Evolutionary conservation across 2,329 filamentous ascomycete genomes (phyloP).

Genomic region (Aphanocladium album): DNA sequence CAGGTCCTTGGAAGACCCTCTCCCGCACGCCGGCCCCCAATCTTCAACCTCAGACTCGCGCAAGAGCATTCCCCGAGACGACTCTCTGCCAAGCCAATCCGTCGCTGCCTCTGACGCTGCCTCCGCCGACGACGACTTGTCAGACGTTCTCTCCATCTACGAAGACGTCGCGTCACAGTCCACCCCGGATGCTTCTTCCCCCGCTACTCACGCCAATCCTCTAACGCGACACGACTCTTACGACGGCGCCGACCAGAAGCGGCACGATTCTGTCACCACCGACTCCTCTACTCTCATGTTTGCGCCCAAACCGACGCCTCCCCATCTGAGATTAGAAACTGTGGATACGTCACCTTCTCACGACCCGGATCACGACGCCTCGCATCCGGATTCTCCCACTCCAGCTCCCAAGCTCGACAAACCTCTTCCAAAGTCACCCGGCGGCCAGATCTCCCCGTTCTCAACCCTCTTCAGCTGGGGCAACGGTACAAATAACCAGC

Average conservation of each 20-base stretch:
- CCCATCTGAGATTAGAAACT: slow-evolving; percentile 46
- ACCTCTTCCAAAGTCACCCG: slow-evolving; percentile 50
- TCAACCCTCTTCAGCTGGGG: slow-evolving; percentile 51
- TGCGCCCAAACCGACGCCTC: slow-evolving; percentile 45
- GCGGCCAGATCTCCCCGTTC: slow-evolving; percentile 41
- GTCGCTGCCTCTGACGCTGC: not conserved
- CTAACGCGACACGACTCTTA: slow-evolving; percentile 19
- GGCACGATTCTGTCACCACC: slow-evolving; percentile 15
- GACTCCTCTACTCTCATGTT: slow-evolving; percentile 35
- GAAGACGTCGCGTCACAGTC: slow-evolving; percentile 30
- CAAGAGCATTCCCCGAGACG: slow-evolving; percentile 35
- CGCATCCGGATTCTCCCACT: slow-evolving; percentile 23
- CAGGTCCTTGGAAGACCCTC: slow-evolving; percentile 18
- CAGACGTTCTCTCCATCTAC: slow-evolving; percentile 39
- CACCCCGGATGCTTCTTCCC: slow-evolving; percentile 21
- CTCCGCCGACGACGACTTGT: slow-evolving; percentile 25
- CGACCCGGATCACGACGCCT: slow-evolving; percentile 17
- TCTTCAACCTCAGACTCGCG: slow-evolving; percentile 22
- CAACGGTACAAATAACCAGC: slow-evolving; percentile 23
- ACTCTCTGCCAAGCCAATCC: not conserved
- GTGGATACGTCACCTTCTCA: slow-evolving; percentile 27
- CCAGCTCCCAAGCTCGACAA: slow-evolving; percentile 44
- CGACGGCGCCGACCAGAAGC: slow-evolving; percentile 30
- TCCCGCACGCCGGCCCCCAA: slow-evolving; percentile 13
- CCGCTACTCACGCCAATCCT: slow-evolving; percentile 19